phyloP scores from a whole-genome alignment of 1,284 basidiomycete species.

The Amylostereum areolatum region DNA sequence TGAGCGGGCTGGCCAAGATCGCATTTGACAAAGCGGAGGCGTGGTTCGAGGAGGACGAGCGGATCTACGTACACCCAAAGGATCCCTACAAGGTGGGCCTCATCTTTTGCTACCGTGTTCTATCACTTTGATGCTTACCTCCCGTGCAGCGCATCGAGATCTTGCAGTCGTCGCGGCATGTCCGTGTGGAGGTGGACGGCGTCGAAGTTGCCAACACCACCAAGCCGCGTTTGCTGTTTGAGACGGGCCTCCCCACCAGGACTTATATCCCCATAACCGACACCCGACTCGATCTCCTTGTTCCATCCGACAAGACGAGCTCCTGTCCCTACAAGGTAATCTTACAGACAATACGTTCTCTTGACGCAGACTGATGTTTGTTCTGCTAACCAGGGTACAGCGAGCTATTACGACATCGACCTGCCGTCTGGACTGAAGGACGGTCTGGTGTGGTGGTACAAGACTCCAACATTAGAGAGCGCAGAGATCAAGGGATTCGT shows the following conservation, averaged over 20 bases:
- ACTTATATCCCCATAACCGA: conserved; percentile 59
- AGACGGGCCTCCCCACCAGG: conserved; percentile 49
- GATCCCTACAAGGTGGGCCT: conserved; percentile 58
- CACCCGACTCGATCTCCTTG: conserved; percentile 44
- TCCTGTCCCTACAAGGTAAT: conserved; percentile 61
- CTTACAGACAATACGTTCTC: neutral
- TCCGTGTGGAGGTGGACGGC: conserved; percentile 55
- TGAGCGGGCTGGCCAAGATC: conserved; percentile 44
- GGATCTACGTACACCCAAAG: conserved; percentile 55
- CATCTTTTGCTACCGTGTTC: neutral
- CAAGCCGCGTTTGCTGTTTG: conserved; percentile 48
- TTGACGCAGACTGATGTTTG: neutral
- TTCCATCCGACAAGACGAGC: conserved; percentile 38
- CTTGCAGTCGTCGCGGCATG: conserved; percentile 51
- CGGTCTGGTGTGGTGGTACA: conserved; percentile 62
- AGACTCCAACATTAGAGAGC: conserved; percentile 43
- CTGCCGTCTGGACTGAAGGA: conserved; percentile 39
- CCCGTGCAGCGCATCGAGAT: conserved; percentile 49
- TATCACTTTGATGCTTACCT: neutral
- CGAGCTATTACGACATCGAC: conserved; percentile 51
- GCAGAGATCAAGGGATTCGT: conserved; percentile 43
- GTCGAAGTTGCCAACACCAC: conserved; percentile 55
- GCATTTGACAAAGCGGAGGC: conserved; percentile 46
- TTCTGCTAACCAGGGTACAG: conserved; percentile 39
- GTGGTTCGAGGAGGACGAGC: conserved; percentile 67